These are phyloP conservation scores for Lactarius quietus DNA, from an alignment of 768 basidiomycete genomes.

Conservation along the genomic window DNA sequence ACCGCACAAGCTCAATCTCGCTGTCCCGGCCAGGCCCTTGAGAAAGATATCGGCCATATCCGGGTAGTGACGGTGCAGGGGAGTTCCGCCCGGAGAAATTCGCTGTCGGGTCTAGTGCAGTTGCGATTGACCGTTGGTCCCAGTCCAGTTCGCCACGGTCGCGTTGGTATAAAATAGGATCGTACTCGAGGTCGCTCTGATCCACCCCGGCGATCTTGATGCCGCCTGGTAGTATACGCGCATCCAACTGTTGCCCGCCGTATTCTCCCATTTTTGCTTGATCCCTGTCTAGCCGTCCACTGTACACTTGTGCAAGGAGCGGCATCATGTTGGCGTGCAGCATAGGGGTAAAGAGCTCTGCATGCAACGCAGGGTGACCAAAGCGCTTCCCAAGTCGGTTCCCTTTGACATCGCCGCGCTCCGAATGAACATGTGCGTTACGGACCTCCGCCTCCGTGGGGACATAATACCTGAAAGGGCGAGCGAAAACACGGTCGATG, in stretches of 20 bases:
- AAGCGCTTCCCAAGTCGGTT: slow-evolving; percentile 86
- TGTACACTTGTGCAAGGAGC: slow-evolving; percentile 69
- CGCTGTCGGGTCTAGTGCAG: slow-evolving; percentile 40
- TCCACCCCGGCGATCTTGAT: slow-evolving; percentile 80
- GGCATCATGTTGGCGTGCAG: slow-evolving; percentile 83
- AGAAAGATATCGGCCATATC: slow-evolving; percentile 58
- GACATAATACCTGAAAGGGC: slow-evolving; percentile 76
- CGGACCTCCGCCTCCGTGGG: slow-evolving; percentile 78
- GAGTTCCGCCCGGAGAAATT: slow-evolving; percentile 39
- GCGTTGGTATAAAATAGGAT: slow-evolving; percentile 70
- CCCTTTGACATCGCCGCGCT: slow-evolving; percentile 65
- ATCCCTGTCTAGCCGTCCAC: slow-evolving; percentile 62
- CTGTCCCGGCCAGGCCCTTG: slow-evolving; percentile 28
- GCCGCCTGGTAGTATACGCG: slow-evolving; percentile 71
- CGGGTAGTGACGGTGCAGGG: slow-evolving; percentile 38
- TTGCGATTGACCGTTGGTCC: slow-evolving; percentile 76
- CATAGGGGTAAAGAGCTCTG: slow-evolving; percentile 86
- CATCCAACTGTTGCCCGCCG: slow-evolving; percentile 72
- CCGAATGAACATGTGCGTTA: slow-evolving; percentile 70
- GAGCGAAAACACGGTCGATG: slow-evolving; percentile 62
- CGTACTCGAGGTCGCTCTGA: slow-evolving; percentile 78
- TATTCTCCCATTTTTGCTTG: slow-evolving; percentile 71
- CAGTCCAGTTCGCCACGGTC: slow-evolving; percentile 86
- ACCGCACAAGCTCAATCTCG: slow-evolving; percentile 52
- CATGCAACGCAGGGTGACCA: slow-evolving; percentile 88